Conservation (phyloP, 2,329 filamentous ascomycete species). For the Colletotrichum sp. region DNA sequence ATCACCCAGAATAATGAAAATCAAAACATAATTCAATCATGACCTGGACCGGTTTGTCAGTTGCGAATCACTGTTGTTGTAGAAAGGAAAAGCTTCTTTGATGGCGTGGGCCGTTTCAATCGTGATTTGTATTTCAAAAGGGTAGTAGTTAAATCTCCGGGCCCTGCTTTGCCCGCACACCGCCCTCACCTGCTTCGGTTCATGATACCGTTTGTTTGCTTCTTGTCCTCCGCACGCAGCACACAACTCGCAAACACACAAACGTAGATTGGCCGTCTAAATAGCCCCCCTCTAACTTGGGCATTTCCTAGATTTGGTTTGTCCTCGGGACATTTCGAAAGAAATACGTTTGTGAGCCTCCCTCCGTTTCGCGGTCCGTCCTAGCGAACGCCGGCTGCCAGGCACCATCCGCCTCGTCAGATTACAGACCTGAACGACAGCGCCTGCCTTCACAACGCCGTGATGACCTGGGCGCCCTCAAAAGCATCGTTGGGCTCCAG, state of each 20-base stretch:
- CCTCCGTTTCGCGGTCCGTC: neutral
- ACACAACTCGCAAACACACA: neutral
- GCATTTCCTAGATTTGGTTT: neutral
- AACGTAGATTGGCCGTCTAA: neutral
- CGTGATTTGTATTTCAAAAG: slow-evolving; percentile 11
- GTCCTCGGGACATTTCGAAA: neutral
- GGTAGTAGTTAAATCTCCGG: neutral
- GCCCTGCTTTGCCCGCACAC: slow-evolving; percentile 3
- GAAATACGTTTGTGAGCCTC: neutral
- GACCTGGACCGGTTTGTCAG: neutral
- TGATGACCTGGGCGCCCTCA: slow-evolving; percentile 65
- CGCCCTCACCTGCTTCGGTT: neutral
- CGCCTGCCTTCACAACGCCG: neutral
- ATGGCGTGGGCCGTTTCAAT: neutral
- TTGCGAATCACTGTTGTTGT: neutral
- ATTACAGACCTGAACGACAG: neutral
- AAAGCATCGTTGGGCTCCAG: slow-evolving; percentile 79
- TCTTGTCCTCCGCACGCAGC: neutral
- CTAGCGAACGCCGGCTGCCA: neutral
- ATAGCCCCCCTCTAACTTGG: neutral
- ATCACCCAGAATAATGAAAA: slow-evolving; percentile 10
- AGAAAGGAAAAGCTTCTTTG: neutral
- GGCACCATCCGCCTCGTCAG: neutral
- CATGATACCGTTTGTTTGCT: neutral
- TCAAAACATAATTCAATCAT: neutral